Evolutionary conservation across 106 monocot genomes (phyloP), one percentile per base, ranked within the genome.

Genomic region (Apostasia shenzhenica): DNA sequence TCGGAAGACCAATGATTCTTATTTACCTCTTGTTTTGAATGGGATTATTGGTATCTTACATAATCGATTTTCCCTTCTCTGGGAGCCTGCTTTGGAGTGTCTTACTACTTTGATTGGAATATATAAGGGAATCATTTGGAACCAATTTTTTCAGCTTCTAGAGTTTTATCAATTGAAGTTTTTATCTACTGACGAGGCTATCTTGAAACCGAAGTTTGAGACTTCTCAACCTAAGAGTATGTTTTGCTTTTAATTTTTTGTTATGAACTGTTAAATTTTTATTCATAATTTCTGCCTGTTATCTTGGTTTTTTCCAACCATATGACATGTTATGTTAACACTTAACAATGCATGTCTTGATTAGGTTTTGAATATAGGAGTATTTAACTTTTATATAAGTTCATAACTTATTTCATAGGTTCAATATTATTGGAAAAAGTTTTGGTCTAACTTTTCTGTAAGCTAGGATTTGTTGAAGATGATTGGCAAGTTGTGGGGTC

Each of bases 1-100:
- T 42, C 75, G 63, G 75, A 87, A 55, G 50, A 59, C 93, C 8
- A 50, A 67, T 76, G 77, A 85, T 54, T 77, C 26, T 5, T 85
- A 90, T 70, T 50, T 92, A 40, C 85, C 89, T 79, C 79, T 86
- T 69, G 67, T 93, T 45, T 72, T 87, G 54, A 75, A 83, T 78
- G 89, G 90, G 8, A 65, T 90, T 58, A 73, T 99, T 74, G 97
- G 97, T 50, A 85, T 90, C 48, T 82, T 92, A 53, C 73, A 93
- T 55, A 99, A 85, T 65, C 63, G 97, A 61, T 83, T 99, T 70
- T 64, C 75, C 48, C 61, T 69, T 73, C 55, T 99, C 38, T 87
- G 86, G 89, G 71, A 87, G 51, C 78, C 87, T 67, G 79, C 85
- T 70, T 65, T 83, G 8, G 85, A 89, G 2, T 90, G 92, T 48